phyloP scores from a whole-genome alignment of 2,329 filamentous ascomycete species.

The Diaporthe sp. region DNA sequence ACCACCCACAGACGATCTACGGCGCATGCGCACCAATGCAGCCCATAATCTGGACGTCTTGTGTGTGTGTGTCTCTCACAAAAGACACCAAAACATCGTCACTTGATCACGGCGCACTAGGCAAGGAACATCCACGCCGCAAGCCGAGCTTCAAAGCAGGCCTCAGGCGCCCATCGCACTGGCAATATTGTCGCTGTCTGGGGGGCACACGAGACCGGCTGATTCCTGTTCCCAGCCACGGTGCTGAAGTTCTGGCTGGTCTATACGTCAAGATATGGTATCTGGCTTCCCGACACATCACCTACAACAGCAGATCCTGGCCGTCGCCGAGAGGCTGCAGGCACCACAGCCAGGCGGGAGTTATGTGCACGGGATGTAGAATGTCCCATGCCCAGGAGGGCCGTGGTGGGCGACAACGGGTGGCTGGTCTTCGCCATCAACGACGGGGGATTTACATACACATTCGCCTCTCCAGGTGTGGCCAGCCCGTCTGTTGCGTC shows the following conservation, averaged over 20 bases:
- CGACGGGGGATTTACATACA: slow-evolving; percentile 70
- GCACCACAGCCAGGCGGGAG: not conserved
- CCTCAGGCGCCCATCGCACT: not conserved
- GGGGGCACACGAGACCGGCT: not conserved
- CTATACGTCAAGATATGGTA: not conserved
- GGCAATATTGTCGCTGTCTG: not conserved
- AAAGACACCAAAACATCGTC: not conserved
- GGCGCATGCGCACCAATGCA: not conserved
- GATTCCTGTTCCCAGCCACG: not conserved
- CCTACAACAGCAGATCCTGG: not conserved
- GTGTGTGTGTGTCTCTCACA: not conserved
- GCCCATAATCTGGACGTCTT: not conserved
- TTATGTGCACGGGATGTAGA: not conserved
- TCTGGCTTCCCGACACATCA: not conserved
- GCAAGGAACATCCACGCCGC: not conserved
- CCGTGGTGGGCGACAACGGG: not conserved
- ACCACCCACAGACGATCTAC: not conserved
- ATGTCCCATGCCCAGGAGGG: not conserved
- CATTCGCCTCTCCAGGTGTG: slow-evolving; percentile 63
- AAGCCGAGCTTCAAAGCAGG: not conserved
- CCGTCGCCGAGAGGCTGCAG: slow-evolving; percentile 5
- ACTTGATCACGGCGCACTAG: not conserved
- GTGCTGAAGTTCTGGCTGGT: not conserved
- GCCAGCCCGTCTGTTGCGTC: not conserved
- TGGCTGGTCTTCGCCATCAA: not conserved